A percentile compares a stretch with the other conserved stretches of the same genome.
Evolutionary conservation across 352 stramenopile genomes (phyloP).

Genomic region (Pythium rhizo-oryzae): DNA sequence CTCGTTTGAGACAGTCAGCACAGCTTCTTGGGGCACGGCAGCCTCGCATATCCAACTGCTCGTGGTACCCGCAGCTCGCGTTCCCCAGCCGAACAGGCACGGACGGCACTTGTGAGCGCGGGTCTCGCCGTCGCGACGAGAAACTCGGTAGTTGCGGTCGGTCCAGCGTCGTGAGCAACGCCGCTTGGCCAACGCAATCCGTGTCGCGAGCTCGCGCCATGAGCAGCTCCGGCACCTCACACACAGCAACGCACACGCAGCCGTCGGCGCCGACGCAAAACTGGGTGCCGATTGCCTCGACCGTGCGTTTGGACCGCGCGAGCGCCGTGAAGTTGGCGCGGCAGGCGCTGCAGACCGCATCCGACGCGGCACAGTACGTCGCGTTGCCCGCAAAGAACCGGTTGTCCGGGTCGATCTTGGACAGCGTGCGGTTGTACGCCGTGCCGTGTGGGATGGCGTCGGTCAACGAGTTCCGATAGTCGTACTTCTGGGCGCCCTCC

Average conservation of each 20-base stretch:
- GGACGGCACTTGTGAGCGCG: background rate
- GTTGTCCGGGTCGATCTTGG: background rate
- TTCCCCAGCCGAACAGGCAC: background rate
- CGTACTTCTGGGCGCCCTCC: background rate
- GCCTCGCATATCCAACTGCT: constrained; percentile 6
- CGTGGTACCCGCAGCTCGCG: constrained; percentile 10
- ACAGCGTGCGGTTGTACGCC: constrained; percentile 1
- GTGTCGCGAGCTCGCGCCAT: background rate
- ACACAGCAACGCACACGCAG: no score
- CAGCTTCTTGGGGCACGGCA: constrained; percentile 14
- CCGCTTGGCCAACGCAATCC: background rate
- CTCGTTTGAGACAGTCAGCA: constrained; percentile 5
- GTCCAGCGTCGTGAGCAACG: background rate
- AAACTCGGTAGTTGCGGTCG: background rate
- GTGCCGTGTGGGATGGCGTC: background rate
- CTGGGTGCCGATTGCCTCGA: background rate
- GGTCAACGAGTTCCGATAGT: background rate
- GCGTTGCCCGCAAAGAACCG: constrained; percentile 17
- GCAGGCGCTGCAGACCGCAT: constrained; percentile 10
- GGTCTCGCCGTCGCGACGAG: constrained; percentile 4
- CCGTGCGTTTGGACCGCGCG: background rate
- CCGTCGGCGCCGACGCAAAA: constrained; percentile 16
- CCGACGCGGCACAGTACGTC: constrained; percentile 13
- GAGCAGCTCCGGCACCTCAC: constrained; percentile 24
- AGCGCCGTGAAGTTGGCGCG: background rate